Evolutionary conservation across 495 filamentous ascomycete genomes (phyloP).

Genomic region (Cercophora sp.): DNA sequence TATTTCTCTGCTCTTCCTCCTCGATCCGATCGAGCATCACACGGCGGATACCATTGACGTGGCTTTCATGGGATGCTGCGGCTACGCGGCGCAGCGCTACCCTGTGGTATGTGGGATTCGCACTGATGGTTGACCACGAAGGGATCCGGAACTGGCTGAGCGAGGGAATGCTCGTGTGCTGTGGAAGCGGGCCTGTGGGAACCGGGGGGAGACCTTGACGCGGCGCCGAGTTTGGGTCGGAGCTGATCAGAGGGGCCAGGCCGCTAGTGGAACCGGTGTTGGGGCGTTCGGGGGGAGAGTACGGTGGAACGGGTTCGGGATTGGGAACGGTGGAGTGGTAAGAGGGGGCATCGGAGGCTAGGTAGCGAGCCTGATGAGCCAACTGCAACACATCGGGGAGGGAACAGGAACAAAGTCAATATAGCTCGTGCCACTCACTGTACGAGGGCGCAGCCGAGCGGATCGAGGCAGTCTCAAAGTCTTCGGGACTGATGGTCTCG

Average conservation of each 20-base stretch:
- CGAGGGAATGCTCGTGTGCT: slow-evolving; percentile 23
- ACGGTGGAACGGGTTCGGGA: slow-evolving; percentile 37
- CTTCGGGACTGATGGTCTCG: slow-evolving; percentile 36
- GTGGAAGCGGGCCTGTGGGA: slow-evolving; percentile 27
- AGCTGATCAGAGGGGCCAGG: slow-evolving; percentile 2
- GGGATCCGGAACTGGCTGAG: slow-evolving; percentile 42
- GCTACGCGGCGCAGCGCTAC: slow-evolving; percentile 45
- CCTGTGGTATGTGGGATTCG: slow-evolving; percentile 47
- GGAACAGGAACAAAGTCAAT: not conserved
- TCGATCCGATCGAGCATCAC: slow-evolving; percentile 32
- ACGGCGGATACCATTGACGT: slow-evolving; percentile 21
- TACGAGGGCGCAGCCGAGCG: slow-evolving; percentile 51
- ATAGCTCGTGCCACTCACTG: slow-evolving; percentile 31
- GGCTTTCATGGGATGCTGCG: slow-evolving; percentile 18
- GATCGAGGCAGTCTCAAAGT: slow-evolving; percentile 52
- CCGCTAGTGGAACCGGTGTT: not conserved
- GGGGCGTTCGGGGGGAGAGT: slow-evolving; percentile 31
- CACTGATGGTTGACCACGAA: slow-evolving; percentile 35
- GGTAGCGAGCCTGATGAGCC: not conserved
- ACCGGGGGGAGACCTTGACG: slow-evolving; percentile 36
- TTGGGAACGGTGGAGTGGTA: slow-evolving; percentile 42
- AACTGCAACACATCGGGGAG: not conserved
- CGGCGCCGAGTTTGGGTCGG: slow-evolving; percentile 2
- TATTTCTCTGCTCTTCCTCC: slow-evolving; percentile 28
- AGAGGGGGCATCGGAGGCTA: slow-evolving; percentile 46